Evolutionary conservation across 495 filamentous ascomycete species (phyloP).

Genomic region (Talaromyces stipitatus): DNA sequence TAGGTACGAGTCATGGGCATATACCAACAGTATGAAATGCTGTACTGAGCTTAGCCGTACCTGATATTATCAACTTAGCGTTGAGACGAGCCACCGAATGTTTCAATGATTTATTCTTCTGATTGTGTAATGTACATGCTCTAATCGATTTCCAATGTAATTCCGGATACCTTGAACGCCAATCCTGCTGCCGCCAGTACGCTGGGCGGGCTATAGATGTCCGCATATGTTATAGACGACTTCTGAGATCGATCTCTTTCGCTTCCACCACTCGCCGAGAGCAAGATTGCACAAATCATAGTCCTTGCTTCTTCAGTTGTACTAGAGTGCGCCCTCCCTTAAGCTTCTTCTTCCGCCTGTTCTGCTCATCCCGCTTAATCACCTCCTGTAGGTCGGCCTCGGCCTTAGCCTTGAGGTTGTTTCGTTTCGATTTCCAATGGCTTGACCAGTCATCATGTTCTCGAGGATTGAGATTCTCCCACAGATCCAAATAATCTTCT

Average conservation of each 20-base stretch:
- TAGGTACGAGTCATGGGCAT: no score
- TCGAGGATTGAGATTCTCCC: conserved; percentile 13
- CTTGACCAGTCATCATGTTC: not conserved
- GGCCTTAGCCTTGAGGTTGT: not conserved
- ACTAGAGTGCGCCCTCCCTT: not conserved
- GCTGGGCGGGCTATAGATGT: not conserved
- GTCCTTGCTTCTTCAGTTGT: not conserved
- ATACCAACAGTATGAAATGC: no score
- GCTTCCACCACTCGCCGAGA: not conserved
- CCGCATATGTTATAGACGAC: not conserved
- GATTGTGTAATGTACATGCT: conserved; percentile 1
- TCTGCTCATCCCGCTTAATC: not conserved
- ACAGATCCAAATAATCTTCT: conserved; percentile 32
- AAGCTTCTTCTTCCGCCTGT: not conserved
- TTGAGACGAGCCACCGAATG: no score
- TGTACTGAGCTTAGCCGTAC: no score
- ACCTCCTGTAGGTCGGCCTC: not conserved
- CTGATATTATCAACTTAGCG: no score
- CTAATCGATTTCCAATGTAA: not conserved
- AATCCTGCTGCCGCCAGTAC: not conserved
- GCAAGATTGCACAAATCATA: not conserved
- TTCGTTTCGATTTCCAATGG: not conserved
- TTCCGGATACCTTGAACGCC: not conserved
- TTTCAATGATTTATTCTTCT: not conserved
- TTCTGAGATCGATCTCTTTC: not conserved